phyloP scores from a whole-genome alignment of 768 basidiomycete genomes.

The Lactarius deliciosus region DNA sequence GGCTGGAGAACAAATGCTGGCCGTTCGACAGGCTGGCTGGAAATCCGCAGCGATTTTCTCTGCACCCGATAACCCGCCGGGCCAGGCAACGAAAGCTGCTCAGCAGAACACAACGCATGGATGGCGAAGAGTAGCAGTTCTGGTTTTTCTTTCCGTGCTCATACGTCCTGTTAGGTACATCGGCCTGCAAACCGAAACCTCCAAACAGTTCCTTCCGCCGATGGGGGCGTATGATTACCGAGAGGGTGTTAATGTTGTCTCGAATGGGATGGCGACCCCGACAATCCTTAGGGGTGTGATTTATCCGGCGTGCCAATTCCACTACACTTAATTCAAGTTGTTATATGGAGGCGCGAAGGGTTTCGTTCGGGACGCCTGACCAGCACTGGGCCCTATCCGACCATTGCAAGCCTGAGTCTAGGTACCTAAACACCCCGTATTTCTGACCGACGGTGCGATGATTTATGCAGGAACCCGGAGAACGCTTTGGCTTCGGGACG shows the following conservation, averaged over 20 bases:
- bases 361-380: constrained; percentile 32
- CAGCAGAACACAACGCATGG: constrained; percentile 75
- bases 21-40: constrained; percentile 59
- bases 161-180: constrained; percentile 60
- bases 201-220: constrained; percentile 54
- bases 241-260: constrained; percentile 5
- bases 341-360: constrained; percentile 81
- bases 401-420: constrained; percentile 81
- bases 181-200: constrained; percentile 59
- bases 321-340: constrained; percentile 45
- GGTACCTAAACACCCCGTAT: constrained; percentile 42
- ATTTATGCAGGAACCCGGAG: constrained; percentile 53
- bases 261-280: constrained; percentile 31
- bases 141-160: not conserved
- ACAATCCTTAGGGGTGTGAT: constrained; percentile 23
- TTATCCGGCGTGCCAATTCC: constrained; percentile 75
- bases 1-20: constrained; percentile 80
- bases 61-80: too few species aligned
- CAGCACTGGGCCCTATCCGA: constrained; percentile 57
- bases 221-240: constrained; percentile 66
- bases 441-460: not conserved
- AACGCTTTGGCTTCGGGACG: constrained; percentile 73
- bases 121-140: constrained; percentile 48
- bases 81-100: constrained; percentile 21
- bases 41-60: too few species aligned